Base-by-base conservation (phyloP, 2,329 filamentous ascomycete genomes). In the Stachybotrys chartarum region DNA sequence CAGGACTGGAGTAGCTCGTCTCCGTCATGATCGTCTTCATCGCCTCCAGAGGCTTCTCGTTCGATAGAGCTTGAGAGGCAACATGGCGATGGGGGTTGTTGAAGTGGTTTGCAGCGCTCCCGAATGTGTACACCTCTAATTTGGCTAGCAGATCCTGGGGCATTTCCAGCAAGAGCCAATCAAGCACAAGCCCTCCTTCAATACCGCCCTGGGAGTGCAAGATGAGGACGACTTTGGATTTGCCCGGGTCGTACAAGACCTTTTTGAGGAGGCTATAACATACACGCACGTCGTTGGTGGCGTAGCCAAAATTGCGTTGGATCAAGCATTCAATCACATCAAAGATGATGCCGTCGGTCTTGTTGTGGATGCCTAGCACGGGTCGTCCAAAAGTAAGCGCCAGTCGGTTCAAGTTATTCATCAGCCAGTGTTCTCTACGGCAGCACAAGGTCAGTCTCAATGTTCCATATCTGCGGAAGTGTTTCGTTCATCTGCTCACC, bases 171-270 rank as follows among this genome's bases (percentile, higher is more conserved):
- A 91, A 75, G 2, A 93, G 77, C 86, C 88, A 90, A 70, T 94
- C 89, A 7, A 92, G 70, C 6, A 90, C 84, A 55, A 91, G 72
- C 3, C 86, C 81, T 2, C 85, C 86, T 64, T 90, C 84, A 52
- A 93, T 89, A 14, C 80, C 88, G 5, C 90, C 90, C 68, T 93
- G 90, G 1, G 85, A 89, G 68, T 94, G 90, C 44, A 88, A 74
- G 57, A 93, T 81, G 54, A 93, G 79, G 31, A 93, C 75, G 3
- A 93, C 81, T 64, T 90, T 91, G 39, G 80, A 79, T 56, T 85
- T 81, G 16, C 75, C 66, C 0, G 80, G 78, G 55, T 87, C 76
- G 60, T 87, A 81, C 7, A 92, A 75, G 24, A 80, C 79, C 24
- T 81, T 72, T 66, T 88, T 87, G 58, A 92, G 71, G 24, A 81